Evolutionary conservation across 2,329 filamentous ascomycete genomes (phyloP).

Genomic region (Ascochyta rabiei): DNA sequence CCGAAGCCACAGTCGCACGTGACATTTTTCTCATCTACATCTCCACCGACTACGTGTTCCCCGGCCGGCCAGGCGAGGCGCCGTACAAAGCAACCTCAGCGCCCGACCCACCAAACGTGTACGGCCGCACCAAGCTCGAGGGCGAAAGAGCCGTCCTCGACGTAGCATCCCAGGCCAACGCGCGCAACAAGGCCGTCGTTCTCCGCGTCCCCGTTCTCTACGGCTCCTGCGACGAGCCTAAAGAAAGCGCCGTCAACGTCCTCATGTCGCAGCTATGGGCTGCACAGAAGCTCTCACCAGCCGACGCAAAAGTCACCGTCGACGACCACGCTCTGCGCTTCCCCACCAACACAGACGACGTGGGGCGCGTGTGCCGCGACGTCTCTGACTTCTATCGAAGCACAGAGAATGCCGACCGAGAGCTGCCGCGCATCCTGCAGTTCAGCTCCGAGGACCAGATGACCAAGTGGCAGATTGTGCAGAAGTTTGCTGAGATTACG

Average conservation of each 20-base stretch:
- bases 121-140: slow-evolving; percentile 74
- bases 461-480: slow-evolving; percentile 90
- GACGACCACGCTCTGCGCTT: slow-evolving; percentile 86
- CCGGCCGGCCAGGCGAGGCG: slow-evolving; percentile 76
- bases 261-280: slow-evolving; percentile 79
- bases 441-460: slow-evolving; percentile 85
- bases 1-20: slow-evolving; percentile 66
- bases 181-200: slow-evolving; percentile 58
- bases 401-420: slow-evolving; percentile 41
- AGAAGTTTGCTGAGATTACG: slow-evolving; percentile 78
- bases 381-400: slow-evolving; percentile 69
- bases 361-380: slow-evolving; percentile 78
- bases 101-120: slow-evolving; percentile 77
- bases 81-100: slow-evolving; percentile 73
- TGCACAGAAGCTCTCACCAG: slow-evolving; percentile 62
- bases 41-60: slow-evolving; percentile 82
- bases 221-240: slow-evolving; percentile 68
- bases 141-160: slow-evolving; percentile 74
- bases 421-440: slow-evolving; percentile 74
- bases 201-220: slow-evolving; percentile 86
- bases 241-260: slow-evolving; percentile 83
- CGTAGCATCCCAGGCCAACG: slow-evolving; percentile 50
- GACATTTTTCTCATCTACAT: slow-evolving; percentile 75
- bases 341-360: slow-evolving; percentile 88
- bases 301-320: slow-evolving; percentile 65